These are phyloP conservation scores for Sugiyamaella valdiviana DNA, from an alignment of 805 yeast genomes.

Conservation along the genomic window DNA sequence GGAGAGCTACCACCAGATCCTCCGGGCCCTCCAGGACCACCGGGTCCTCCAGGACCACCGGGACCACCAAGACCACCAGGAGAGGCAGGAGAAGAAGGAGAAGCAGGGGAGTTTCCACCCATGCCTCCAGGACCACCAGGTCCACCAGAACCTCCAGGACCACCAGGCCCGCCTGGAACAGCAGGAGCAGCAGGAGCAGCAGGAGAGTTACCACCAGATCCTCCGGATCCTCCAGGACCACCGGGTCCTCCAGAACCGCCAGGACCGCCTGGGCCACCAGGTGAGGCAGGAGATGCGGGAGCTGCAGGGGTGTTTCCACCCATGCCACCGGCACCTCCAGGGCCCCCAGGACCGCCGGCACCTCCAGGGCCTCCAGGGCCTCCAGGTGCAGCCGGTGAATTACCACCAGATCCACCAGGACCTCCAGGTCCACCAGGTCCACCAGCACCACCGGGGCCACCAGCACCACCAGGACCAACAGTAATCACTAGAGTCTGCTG, in stretches of 20 bases:
- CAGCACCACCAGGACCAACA: slow-evolving; percentile 6
- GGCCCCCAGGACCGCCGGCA: slow-evolving; percentile 2
- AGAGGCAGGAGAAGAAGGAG: neutral
- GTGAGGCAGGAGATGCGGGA: neutral
- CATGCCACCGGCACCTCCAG: slow-evolving; percentile 4
- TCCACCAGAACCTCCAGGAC: slow-evolving; percentile 1
- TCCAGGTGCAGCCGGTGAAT: neutral
- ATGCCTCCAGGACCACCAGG: slow-evolving; percentile 4
- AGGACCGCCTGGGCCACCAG: slow-evolving; percentile 5
- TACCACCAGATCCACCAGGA: slow-evolving; percentile 7
- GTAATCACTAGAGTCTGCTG: neutral
- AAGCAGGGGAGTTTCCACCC: slow-evolving; percentile 6
- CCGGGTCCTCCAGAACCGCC: slow-evolving; percentile 8
- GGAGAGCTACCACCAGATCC: neutral
- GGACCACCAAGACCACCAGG: slow-evolving; percentile 5
- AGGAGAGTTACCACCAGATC: neutral
- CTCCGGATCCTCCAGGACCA: neutral
- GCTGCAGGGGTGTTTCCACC: slow-evolving; percentile 7
- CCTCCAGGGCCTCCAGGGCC: slow-evolving; percentile 8
- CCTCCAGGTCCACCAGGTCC: slow-evolving; percentile 8
- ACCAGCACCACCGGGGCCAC: slow-evolving; percentile 7
- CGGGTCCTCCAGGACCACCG: slow-evolving; percentile 7
- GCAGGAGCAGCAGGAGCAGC: neutral
- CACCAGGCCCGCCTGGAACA: slow-evolving; percentile 6
- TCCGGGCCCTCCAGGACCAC: neutral